Conservation (phyloP, 148 eudicot species). For the Agrostemma githago region DNA sequence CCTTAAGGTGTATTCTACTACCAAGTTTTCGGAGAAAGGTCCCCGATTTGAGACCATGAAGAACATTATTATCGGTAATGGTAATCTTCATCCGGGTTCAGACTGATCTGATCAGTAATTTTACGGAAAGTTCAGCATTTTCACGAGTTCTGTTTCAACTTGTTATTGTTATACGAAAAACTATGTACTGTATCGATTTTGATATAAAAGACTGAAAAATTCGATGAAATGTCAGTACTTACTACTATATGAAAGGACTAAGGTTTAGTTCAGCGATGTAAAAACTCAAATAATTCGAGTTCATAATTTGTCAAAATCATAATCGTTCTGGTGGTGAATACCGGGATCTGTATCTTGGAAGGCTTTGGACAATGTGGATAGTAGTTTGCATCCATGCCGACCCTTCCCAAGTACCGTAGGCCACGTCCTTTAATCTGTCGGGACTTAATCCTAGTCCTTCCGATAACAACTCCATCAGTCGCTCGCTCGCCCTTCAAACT, state of each 20-base stretch:
- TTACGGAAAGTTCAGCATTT: no score
- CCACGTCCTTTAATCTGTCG: background rate
- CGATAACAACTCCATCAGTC: background rate
- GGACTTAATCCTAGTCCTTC: background rate
- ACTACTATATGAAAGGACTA: no score
- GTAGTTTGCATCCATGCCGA: background rate
- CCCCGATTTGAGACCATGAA: conserved; percentile 61
- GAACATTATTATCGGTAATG: conserved; percentile 23
- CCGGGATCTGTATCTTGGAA: background rate
- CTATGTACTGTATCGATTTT: no score
- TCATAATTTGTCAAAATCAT: no score
- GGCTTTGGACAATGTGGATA: background rate
- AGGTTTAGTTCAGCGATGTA: no score
- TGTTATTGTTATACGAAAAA: no score
- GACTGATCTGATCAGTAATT: background rate
- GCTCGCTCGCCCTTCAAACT: no score
- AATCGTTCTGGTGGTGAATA: no score
- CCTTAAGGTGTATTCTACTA: conserved; percentile 49
- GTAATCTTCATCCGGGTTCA: conserved; percentile 18
- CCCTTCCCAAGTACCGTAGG: background rate
- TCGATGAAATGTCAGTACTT: no score
- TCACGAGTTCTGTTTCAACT: no score
- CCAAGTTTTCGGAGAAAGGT: conserved; percentile 69
- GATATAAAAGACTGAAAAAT: no score
- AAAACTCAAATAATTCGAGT: no score